Evolutionary conservation across 73 alveolate genomes (phyloP), one percentile per base, ranked within the genome.

Genomic region (Paramecium pentaurelia): DNA sequence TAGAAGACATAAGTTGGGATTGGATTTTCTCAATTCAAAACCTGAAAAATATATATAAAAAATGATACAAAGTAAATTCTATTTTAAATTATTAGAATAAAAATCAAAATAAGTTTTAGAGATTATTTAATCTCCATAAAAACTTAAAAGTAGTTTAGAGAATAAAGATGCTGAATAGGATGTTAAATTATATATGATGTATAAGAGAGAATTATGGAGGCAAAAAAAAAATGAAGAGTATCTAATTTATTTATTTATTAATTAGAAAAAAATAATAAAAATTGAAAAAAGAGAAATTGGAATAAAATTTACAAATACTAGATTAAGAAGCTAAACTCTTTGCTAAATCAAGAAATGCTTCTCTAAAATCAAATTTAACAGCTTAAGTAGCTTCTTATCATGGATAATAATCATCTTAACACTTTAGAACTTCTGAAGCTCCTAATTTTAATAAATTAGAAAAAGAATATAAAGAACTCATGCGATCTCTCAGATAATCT

Each of bases 321-420:
- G 36, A 75, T 6, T 11, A 75, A 75, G 88, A 75, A 25, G 88
- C 88, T 14, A 75, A 75, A 38, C 34, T 16, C 3, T 75, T 38
- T 75, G 88, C 88, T 6, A 75, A 75, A 42, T 75, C 88, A 8
- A 75, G 88, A 38, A 75, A 75, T 38, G 88, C 88, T 8, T 75
- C 88, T 4, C 34, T 75, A 22, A 75, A 75, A 75, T 38, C 68
- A 2, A 75, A 38, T 75, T 25, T 75, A 30, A 18, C 38, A 10
- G 58, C 38, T 3, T 75, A 75, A 20, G 38, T 37, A n/a, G 42
- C 84, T 11, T n/a, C 42, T 14, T 4, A 22, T 18, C 51, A 64
- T 64, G 84, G 16, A 11, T 12, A 64, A n/a, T 38, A 38, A 75
- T 42, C 30, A 36, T 42, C 88, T 75, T 40, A 36, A 75, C 60